Evolutionary conservation across 768 basidiomycete species (phyloP), one percentile per base, ranked within the genome.

Genomic region (Amanita thiersii): DNA sequence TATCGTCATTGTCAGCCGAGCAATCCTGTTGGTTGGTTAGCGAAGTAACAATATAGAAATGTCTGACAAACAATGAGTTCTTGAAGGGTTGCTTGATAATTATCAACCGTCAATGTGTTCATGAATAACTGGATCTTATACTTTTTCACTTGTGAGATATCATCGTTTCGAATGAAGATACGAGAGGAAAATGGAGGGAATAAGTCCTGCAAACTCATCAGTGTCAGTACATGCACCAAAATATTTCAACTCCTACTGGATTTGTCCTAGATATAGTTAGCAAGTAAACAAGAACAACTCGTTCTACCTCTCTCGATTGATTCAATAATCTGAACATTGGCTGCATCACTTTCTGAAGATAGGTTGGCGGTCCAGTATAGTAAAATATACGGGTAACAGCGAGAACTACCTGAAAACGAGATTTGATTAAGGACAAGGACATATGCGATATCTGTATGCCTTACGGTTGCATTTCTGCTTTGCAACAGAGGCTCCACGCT

Each of bases 381-480:
- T 83, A 90, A 47, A 87, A 77, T 5, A 80, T 68, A 5, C 80
- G 79, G 2, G 78, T 69, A 0, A 72, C 86, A 14, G 86, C 86
- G 35, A 93, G 60, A 0, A 92, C 81, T 23, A 93, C 90, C 88
- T 91, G 46, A 3, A 39, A 11, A 8, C 4, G 12, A 21, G 37
- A 18, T 4, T 39, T 25, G 11, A 28, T 17, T 24, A 41, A 19
- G 43, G 12, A 23, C 40, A 37, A 46, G 43, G 14, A 42, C 24
- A 26, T 26, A 25, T 18, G 17, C 8, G 29, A n/a, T 6, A 3
- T 21, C 6, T 10, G 3, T 37, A 4, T n/a, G 19, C 59, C 81
- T 51, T 49, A 93, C 90, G 3, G 92, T 87, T 10, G 92, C 80
- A 59, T 96, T 97, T 43, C 80, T 70, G 39, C 86, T 90, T 52